Evolutionary conservation across 1,284 basidiomycete species (phyloP).

Genomic region (Rhodotorula sp.): DNA sequence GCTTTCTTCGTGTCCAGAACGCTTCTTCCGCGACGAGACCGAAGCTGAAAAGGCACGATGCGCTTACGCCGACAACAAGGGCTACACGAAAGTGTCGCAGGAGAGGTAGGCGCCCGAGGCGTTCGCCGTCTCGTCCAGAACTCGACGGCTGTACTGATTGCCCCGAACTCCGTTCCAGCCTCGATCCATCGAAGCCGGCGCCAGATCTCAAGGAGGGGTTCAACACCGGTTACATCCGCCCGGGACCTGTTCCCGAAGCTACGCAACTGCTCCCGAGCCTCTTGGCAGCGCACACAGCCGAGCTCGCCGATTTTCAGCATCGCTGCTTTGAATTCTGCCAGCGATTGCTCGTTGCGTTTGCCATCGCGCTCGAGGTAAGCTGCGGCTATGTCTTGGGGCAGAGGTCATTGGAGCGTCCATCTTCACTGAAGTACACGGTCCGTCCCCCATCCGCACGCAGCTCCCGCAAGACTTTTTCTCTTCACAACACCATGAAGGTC

Average conservation of each 20-base stretch:
- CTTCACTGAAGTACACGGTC: too few relatives aligned
- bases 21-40: conserved; percentile 33
- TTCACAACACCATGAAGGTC: conserved; percentile 13
- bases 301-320: conserved; percentile 25
- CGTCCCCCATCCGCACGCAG: background rate
- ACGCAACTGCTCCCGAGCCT: conserved; percentile 29
- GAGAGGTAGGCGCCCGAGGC: conserved; percentile 13
- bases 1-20: conserved; percentile 1
- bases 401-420: accelerated
- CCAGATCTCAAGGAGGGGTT: conserved; percentile 39
- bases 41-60: conserved; percentile 22
- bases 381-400: background rate
- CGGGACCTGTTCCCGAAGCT: conserved; percentile 1
- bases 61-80: conserved; percentile 32
- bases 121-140: background rate
- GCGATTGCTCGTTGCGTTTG: conserved; percentile 31
- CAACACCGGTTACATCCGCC: conserved; percentile 25
- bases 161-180: conserved; percentile 12
- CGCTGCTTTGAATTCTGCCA: conserved; percentile 38
- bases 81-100: conserved; percentile 34
- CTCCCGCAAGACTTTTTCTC: conserved; percentile 27
- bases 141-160: too few relatives aligned
- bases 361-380: conserved; percentile 24
- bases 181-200: conserved; percentile 30
- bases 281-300: conserved; percentile 7